Base-by-base conservation (phyloP, 176 grass and related monocot genomes). In the Phyllostachys edulis region DNA sequence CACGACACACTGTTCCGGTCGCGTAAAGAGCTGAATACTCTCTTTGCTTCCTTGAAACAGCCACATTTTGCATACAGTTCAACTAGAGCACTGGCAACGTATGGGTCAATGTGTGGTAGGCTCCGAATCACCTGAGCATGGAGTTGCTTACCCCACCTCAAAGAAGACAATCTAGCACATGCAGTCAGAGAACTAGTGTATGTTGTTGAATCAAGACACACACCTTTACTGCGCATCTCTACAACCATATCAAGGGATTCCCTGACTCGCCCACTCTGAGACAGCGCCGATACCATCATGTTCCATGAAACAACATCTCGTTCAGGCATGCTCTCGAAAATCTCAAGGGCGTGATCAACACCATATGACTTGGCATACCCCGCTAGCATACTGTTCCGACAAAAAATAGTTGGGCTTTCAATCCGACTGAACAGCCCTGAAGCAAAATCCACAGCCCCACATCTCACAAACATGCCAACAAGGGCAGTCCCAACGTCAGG, bases 31-130 rank as follows among this genome's bases (percentile, higher is more conserved):
- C 88, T 82, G 63, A 98, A 98, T 24, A 89, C 87, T 80, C 91
- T 69, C 72, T 71, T 90, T 63, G 96, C 91, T 87, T 85, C 83
- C 63, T 76, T 55, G 63, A 95, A 89, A 86, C 85, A 34, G 49
- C 91, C 91, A 85, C 89, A 90, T 94, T 98, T 98, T 59, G 96
- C 91, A 71, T 98, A 98, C 20, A 98, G 70, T 70, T 98, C 89
- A 85, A 98, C 87, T 67, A 98, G 85, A 79, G 96, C 96, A 92
- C 96, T 92, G 37, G 91, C 89, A 57, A 95, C 88, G 64, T 95
- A 95, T 56, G 80, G 73, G 82, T 98, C 96, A 38, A 91, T 88
- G 11, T 20, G 81, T 27, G 78, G 87, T 65, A 91, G 85, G 54
- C 51, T 89, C 69, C 82, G 90, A 67, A 92, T 80, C 74, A 92